A percentile compares a stretch with the other conserved stretches of the same genome.
These are phyloP conservation scores for Cryphonectria carpinicola DNA, from an alignment of 2,329 filamentous ascomycete genomes.

Conservation along the genomic window DNA sequence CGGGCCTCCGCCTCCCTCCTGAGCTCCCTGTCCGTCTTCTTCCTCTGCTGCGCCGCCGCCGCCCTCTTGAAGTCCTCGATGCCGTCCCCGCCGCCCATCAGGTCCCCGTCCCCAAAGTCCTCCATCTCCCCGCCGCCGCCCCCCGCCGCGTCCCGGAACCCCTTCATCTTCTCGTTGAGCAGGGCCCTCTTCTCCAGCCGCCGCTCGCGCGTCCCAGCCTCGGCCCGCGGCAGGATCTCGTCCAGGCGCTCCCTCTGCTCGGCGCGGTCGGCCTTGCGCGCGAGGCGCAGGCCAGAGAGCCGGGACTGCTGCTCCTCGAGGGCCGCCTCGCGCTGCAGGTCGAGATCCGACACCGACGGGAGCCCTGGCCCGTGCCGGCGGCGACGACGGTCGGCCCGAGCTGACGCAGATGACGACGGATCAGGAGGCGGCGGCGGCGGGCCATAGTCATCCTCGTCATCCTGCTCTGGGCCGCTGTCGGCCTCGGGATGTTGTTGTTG, in stretches of 20 bases:
- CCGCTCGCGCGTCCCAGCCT: slow-evolving; percentile 80
- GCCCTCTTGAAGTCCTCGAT: slow-evolving; percentile 71
- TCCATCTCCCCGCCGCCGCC: slow-evolving; percentile 45
- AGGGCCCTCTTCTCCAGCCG: slow-evolving; percentile 83
- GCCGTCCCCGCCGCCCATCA: slow-evolving; percentile 74
- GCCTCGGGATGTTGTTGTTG: background rate
- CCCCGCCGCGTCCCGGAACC: slow-evolving; percentile 67
- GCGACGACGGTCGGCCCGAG: slow-evolving; percentile 36
- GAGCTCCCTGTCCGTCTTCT: slow-evolving; percentile 84
- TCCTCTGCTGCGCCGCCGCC: slow-evolving; percentile 67
- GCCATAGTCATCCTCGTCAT: slow-evolving; percentile 53
- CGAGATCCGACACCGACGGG: slow-evolving; percentile 75
- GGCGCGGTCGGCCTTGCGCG: slow-evolving; percentile 67
- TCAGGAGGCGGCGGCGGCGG: slow-evolving; percentile 51
- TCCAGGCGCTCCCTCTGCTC: slow-evolving; percentile 75
- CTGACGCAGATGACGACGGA: slow-evolving; percentile 46
- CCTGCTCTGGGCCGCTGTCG: slow-evolving; percentile 24
- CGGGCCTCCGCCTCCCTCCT: slow-evolving; percentile 78
- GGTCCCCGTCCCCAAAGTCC: slow-evolving; percentile 71
- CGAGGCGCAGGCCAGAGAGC: slow-evolving; percentile 59
- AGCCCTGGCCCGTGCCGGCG: slow-evolving; percentile 59
- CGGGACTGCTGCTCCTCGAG: slow-evolving; percentile 53
- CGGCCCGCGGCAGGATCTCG: slow-evolving; percentile 80
- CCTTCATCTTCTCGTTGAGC: slow-evolving; percentile 71
- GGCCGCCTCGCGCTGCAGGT: slow-evolving; percentile 56